These are phyloP conservation scores for Yarrowia sp. DNA, from an alignment of 805 yeast genomes.

Conservation along the genomic window DNA sequence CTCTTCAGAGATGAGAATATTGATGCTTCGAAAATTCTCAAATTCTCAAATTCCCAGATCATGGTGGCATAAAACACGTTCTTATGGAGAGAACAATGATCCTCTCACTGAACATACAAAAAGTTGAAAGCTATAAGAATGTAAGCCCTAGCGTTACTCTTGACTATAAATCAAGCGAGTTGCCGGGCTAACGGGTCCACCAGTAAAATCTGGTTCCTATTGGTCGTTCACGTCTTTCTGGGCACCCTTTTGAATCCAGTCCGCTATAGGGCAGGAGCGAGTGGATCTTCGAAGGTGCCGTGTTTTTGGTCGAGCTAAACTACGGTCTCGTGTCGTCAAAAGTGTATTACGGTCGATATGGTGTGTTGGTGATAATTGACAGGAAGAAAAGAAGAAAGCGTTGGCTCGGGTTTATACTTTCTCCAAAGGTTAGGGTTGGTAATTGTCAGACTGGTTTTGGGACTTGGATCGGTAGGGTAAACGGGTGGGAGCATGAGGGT, in stretches of 20 bases:
- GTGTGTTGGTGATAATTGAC: background rate
- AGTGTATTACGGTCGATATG: constrained; percentile 35
- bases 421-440: constrained; percentile 20
- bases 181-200: constrained; percentile 38
- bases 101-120: too few relatives aligned
- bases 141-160: constrained; percentile 32
- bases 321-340: constrained; percentile 38
- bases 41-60: too few relatives aligned
- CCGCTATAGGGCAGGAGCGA: constrained; percentile 40
- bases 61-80: too few relatives aligned
- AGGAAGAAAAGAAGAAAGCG: background rate
- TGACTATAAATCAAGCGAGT: constrained; percentile 30
- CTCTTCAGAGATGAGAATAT: too few relatives aligned
- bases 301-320: constrained; percentile 31
- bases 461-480: constrained; percentile 12
- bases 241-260: constrained; percentile 44
- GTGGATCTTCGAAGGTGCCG: constrained; percentile 43
- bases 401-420: constrained; percentile 27
- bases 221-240: constrained; percentile 40
- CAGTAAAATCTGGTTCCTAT: constrained; percentile 38
- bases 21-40: too few relatives aligned
- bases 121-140: background rate
- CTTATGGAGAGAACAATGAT: too few relatives aligned
- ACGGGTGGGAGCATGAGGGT: background rate
- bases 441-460: constrained; percentile 20